Evolutionary conservation across 148 eudicot species (phyloP).

Genomic region (Polygonum aviculare): DNA sequence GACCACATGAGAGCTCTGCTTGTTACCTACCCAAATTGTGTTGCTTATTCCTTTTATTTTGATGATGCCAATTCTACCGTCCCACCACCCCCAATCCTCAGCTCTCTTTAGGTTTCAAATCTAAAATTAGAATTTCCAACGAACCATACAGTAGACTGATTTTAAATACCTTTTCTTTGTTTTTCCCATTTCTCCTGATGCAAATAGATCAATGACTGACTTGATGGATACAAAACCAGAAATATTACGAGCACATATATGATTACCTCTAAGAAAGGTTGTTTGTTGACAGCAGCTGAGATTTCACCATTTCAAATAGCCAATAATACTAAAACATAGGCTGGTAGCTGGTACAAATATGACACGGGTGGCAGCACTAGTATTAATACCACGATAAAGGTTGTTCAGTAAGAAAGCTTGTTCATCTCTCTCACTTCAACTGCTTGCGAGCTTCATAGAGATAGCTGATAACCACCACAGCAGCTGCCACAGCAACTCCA

Average conservation of each 20-base stretch:
- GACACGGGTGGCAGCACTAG: background rate
- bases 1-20: constrained; percentile 16
- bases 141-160: too few species aligned
- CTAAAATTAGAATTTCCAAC: background rate
- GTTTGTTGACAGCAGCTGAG: background rate
- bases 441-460: constrained; percentile 67
- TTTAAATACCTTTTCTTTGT: too few species aligned
- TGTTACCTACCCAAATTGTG: background rate
- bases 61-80: background rate
- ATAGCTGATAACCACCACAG: constrained; percentile 76
- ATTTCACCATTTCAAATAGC: constrained; percentile 11
- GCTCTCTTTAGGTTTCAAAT: background rate
- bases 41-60: background rate
- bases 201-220: background rate
- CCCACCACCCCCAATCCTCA: background rate
- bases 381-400: background rate
- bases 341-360: constrained; percentile 12
- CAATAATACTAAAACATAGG: background rate
- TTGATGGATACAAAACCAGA: background rate
- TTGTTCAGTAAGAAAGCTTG: background rate
- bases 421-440: constrained; percentile 23
- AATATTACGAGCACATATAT: background rate
- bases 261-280: background rate
- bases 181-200: background rate
- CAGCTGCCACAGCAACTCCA: constrained; percentile 82